Evolutionary conservation across 2,329 filamentous ascomycete genomes (phyloP).

Genomic region (Aureobasidium sp.): DNA sequence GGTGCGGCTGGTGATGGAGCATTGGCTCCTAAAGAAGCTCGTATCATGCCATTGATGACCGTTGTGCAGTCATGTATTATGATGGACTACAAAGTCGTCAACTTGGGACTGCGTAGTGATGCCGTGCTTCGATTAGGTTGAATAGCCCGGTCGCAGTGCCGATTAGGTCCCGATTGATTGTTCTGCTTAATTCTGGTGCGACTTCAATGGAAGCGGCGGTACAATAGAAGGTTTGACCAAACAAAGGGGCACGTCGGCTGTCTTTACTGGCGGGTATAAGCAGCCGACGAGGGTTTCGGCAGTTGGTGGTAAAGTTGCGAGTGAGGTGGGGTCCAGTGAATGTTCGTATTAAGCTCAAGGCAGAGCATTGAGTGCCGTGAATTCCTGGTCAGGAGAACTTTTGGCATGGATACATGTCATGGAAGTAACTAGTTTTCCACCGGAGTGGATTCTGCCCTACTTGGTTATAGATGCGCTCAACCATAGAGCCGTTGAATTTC

Average conservation of each 20-base stretch:
- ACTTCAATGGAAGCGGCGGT: neutral
- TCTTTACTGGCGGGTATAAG: neutral
- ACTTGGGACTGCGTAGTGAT: neutral
- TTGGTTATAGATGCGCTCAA: neutral
- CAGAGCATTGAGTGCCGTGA: neutral
- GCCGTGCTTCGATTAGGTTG: neutral
- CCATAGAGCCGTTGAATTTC: neutral
- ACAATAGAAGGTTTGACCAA: neutral
- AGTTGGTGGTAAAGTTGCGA: neutral
- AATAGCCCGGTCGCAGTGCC: neutral
- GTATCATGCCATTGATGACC: neutral
- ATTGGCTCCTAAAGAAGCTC: neutral
- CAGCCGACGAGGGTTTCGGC: constrained; percentile 2
- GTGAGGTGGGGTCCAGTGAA: neutral
- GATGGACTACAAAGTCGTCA: neutral
- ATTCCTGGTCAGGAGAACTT: neutral
- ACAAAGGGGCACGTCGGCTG: neutral
- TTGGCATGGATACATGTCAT: neutral
- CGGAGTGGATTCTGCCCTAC: neutral
- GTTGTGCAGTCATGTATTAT: neutral
- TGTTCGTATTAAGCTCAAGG: neutral
- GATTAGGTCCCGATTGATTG: neutral
- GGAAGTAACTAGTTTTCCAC: neutral
- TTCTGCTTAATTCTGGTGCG: neutral
- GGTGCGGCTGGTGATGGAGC: neutral